These are phyloP conservation scores for Yarrowia sp. DNA, from an alignment of 805 yeast species.

Conservation along the genomic window DNA sequence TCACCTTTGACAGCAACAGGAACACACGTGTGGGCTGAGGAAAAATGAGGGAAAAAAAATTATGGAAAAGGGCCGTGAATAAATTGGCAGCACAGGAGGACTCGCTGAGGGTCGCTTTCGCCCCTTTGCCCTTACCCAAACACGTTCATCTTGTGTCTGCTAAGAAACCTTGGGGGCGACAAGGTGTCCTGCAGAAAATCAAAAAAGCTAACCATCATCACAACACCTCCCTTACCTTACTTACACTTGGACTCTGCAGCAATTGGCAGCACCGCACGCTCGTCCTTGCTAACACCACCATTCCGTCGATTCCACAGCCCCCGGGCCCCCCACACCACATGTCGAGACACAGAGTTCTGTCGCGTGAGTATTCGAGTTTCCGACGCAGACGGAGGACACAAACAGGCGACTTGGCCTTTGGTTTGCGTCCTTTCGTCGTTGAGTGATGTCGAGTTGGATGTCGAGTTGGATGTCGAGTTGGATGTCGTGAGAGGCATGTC, in stretches of 20 bases:
- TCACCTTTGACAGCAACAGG: no score
- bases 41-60: no score
- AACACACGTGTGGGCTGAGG: no score
- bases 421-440: no score
- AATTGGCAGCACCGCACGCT: slow-evolving; percentile 24
- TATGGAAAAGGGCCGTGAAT: no score
- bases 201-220: slow-evolving; percentile 24
- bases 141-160: slow-evolving; percentile 22
- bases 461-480: no score
- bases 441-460: no score
- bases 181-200: slow-evolving; percentile 14
- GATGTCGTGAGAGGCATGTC: no score
- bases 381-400: background rate
- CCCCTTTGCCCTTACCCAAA: background rate
- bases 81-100: no score
- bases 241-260: slow-evolving; percentile 23
- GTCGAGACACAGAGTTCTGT: slow-evolving; percentile 27
- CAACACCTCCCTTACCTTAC: slow-evolving; percentile 23
- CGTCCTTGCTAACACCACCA: slow-evolving; percentile 22
- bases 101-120: no score
- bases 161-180: slow-evolving; percentile 1
- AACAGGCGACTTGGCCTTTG: no score
- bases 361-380: slow-evolving; percentile 24
- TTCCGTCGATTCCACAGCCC: slow-evolving; percentile 24
- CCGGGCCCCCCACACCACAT: slow-evolving; percentile 24